phyloP scores from a whole-genome alignment of 306 rosid genomes.

The Boehmeria nivea region DNA sequence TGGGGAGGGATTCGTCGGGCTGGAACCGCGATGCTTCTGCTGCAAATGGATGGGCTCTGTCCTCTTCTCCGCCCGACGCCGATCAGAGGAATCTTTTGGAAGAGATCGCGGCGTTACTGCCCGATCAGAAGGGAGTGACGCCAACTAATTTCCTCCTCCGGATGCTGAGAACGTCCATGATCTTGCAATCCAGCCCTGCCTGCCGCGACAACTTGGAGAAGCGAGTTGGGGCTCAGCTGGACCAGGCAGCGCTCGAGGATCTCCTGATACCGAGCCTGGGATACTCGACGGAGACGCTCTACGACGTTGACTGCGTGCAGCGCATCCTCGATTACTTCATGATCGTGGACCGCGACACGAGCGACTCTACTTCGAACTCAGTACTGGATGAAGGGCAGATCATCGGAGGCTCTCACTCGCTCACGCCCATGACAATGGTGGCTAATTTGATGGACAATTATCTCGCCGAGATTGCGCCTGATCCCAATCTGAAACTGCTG shows the following conservation, averaged over 20 bases:
- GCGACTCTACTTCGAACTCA: conserved; percentile 36
- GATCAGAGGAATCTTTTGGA: conserved; percentile 73
- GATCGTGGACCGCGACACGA: conserved; percentile 38
- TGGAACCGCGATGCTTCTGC: conserved; percentile 15
- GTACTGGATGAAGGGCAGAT: conserved; percentile 50
- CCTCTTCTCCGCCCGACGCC: conserved; percentile 35
- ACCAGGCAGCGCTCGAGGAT: conserved; percentile 71
- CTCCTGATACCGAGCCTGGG: conserved; percentile 76
- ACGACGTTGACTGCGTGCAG: conserved; percentile 78
- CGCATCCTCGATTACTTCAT: conserved; percentile 87
- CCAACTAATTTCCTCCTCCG: conserved; percentile 63
- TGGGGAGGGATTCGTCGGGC: conserved; percentile 43
- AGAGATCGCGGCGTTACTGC: conserved; percentile 63
- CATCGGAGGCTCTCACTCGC: conserved; percentile 37
- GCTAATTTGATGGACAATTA: conserved; percentile 74
- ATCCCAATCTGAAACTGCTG: conserved; percentile 57
- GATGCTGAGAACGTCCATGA: conserved; percentile 63
- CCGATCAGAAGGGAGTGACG: conserved; percentile 47
- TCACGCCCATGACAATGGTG: conserved; percentile 53
- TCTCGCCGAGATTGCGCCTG: conserved; percentile 90
- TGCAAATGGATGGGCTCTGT: conserved; percentile 28
- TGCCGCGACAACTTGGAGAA: conserved; percentile 61
- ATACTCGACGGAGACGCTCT: conserved; percentile 74
- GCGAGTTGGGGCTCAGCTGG: conserved; percentile 63
- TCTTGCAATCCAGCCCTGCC: conserved; percentile 48